phyloP scores from a whole-genome alignment of 148 eudicot genomes.

The Drosera capensis region DNA sequence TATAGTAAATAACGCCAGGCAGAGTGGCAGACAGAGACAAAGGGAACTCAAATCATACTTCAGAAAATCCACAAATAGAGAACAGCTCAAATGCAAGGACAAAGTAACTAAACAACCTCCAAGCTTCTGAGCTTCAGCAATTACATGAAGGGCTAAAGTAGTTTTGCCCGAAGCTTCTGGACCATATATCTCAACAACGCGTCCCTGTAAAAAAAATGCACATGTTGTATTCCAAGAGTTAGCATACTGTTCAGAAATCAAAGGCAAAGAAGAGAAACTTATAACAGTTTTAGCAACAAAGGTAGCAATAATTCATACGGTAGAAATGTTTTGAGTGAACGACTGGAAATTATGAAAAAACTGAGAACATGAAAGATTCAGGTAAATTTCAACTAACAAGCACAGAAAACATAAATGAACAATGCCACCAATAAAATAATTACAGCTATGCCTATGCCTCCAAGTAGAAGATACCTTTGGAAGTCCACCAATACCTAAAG shows the following conservation, averaged over 20 bases:
- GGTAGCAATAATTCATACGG: too few species aligned
- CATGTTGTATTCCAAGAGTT: background rate
- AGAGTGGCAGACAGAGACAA: too few species aligned
- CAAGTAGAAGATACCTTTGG: slow-evolving; percentile 75
- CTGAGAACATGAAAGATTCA: too few species aligned
- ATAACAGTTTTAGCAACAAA: too few species aligned
- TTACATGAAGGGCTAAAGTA: slow-evolving; percentile 83
- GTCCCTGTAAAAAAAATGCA: slow-evolving; percentile 46
- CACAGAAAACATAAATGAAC: background rate
- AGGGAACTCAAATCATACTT: too few species aligned
- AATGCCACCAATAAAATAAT: slow-evolving; percentile 2
- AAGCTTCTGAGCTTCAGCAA: slow-evolving; percentile 89
- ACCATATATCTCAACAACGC: slow-evolving; percentile 90
- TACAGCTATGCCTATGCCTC: too few species aligned
- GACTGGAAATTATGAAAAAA: too few species aligned
- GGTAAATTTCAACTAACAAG: too few species aligned
- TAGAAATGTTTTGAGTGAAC: too few species aligned
- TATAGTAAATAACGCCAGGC: too few species aligned
- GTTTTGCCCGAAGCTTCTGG: slow-evolving; percentile 99
- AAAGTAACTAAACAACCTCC: slow-evolving; percentile 41
- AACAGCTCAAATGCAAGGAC: background rate
- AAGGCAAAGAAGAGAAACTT: background rate
- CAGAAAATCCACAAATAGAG: too few species aligned
- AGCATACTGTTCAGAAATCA: background rate
- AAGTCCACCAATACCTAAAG: slow-evolving; percentile 87